A percentile compares a stretch with the other conserved stretches of the same genome.
Evolutionary conservation across 2,329 filamentous ascomycete genomes (phyloP).

Genomic region (Incumbomyces delicatus): DNA sequence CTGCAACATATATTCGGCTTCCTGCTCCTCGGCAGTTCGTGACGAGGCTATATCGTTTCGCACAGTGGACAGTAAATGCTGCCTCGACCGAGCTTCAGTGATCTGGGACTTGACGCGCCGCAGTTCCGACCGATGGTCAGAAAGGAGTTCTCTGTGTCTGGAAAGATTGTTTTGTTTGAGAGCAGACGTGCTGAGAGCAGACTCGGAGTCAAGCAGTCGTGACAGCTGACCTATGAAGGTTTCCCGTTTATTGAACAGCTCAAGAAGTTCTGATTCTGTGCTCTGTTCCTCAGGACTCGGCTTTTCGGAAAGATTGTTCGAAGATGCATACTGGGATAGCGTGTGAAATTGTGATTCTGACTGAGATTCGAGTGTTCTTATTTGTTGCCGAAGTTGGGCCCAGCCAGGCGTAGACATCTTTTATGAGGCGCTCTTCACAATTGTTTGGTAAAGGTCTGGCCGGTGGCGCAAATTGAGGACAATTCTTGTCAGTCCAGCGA

Average conservation of each 20-base stretch:
- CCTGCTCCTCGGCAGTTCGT: constrained; percentile 64
- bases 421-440: too few relatives aligned
- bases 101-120: constrained; percentile 63
- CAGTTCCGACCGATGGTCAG: constrained; percentile 77
- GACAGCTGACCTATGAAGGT: constrained; percentile 69
- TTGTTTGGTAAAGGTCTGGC: too few relatives aligned
- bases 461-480: too few relatives aligned
- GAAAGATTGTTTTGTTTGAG: constrained; percentile 95
- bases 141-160: constrained; percentile 80
- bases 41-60: constrained; percentile 88
- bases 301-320: constrained; percentile 67
- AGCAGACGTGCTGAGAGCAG: constrained; percentile 73
- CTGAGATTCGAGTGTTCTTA: constrained; percentile 81
- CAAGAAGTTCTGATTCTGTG: constrained; percentile 71
- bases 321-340: constrained; percentile 84
- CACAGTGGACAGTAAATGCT: constrained; percentile 83
- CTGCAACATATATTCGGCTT: constrained; percentile 95
- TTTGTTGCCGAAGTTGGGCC: constrained; percentile 90
- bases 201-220: constrained; percentile 87
- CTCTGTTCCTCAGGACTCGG: constrained; percentile 75
- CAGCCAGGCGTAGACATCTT: constrained; percentile 56
- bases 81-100: constrained; percentile 68
- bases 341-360: constrained; percentile 62
- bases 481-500: too few relatives aligned
- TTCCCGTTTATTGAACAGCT: constrained; percentile 80